Percentiles rank a stretch among this genome's conserved stretches.
These are phyloP conservation scores for Boletellus ananas DNA, from an alignment of 768 basidiomycete species.

Conservation along the genomic window DNA sequence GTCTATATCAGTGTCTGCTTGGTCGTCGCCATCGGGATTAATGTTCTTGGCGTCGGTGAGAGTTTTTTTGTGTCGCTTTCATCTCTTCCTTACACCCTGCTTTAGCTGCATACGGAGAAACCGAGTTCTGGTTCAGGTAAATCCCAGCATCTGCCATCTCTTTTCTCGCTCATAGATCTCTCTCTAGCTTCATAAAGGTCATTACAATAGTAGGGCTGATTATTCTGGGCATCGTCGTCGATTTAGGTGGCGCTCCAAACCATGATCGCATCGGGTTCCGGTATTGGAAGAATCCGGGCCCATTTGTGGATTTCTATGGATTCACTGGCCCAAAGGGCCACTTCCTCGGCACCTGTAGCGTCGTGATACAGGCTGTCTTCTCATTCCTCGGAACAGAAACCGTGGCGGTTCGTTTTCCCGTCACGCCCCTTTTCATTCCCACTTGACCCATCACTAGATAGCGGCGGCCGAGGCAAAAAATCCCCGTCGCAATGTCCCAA, in stretches of 20 bases:
- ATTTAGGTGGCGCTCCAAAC: slow-evolving; percentile 54
- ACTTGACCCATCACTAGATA: slow-evolving; percentile 23
- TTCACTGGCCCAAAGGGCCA: slow-evolving; percentile 44
- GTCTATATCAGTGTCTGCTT: slow-evolving; percentile 53
- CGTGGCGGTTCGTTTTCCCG: slow-evolving; percentile 34
- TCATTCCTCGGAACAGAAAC: slow-evolving; percentile 57
- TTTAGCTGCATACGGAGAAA: slow-evolving; percentile 41
- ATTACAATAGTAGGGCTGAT: slow-evolving; percentile 43
- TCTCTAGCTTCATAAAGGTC: slow-evolving; percentile 47
- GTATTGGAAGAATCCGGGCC: slow-evolving; percentile 53
- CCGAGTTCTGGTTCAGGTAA: slow-evolving; percentile 47
- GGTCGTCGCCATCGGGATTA: slow-evolving; percentile 47
- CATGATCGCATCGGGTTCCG: slow-evolving; percentile 49
- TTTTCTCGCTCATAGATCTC: background rate
- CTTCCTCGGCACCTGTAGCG: slow-evolving; percentile 50
- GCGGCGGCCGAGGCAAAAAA: slow-evolving; percentile 50
- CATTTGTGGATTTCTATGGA: slow-evolving; percentile 44
- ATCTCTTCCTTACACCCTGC: background rate
- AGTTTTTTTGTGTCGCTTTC: background rate
- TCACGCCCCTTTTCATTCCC: background rate
- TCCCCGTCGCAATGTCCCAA: slow-evolving; percentile 42
- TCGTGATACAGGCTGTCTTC: slow-evolving; percentile 57
- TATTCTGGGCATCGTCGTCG: slow-evolving; percentile 43
- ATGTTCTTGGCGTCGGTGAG: slow-evolving; percentile 39
- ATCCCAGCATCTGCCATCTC: background rate